Evolutionary conservation across 2,329 filamentous ascomycete species (phyloP), one percentile per base, ranked within the genome.

Genomic region (Podosphaera xanthii): DNA sequence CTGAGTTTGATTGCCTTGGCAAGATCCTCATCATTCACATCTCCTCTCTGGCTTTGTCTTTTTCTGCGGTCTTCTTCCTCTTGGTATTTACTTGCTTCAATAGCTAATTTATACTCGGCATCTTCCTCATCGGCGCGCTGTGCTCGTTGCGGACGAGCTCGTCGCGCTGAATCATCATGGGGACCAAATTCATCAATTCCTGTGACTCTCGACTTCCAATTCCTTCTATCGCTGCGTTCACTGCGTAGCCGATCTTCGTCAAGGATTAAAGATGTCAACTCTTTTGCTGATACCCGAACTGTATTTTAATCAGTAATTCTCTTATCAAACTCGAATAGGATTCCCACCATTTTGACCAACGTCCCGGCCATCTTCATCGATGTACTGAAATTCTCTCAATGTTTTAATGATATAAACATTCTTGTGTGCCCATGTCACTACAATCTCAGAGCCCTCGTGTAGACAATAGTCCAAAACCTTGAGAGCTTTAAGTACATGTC

Each of bases 351-450:
- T 97, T 69, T 95, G 88, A 59, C 92, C 92, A 57, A 98, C 92
- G 70, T 98, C 92, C 63, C 86, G 81, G 55, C 90, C 88, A 63
- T 98, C 92, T 68, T 98, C 92, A 65, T 98, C 92, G 58, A 94
- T 81, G 70, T 97, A 94, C 69, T 92, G 86, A 67, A 98, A 98
- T 72, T 98, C 92, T 69, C 92, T 85, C 70, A 98, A 73, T 36
- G 92, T 98, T 76, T 96, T 97, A 76, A 98, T 95, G 72, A 98
- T 92, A 73, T 95, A 98, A 64, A 96, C 84, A 70, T 95, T 97
- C 75, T 97, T 94, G 68, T 90, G 85, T 63, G 90, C 90, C 92
- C 92, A 98, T 3, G 91, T 96, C 57, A 98, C 92, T 40, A 96
- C 88, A 63, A 96, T 75, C 72, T 97, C 92, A 0, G 90, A 96